Evolutionary conservation across 73 alveolate species (phyloP).

Genomic region (Symbiodinium natans): DNA sequence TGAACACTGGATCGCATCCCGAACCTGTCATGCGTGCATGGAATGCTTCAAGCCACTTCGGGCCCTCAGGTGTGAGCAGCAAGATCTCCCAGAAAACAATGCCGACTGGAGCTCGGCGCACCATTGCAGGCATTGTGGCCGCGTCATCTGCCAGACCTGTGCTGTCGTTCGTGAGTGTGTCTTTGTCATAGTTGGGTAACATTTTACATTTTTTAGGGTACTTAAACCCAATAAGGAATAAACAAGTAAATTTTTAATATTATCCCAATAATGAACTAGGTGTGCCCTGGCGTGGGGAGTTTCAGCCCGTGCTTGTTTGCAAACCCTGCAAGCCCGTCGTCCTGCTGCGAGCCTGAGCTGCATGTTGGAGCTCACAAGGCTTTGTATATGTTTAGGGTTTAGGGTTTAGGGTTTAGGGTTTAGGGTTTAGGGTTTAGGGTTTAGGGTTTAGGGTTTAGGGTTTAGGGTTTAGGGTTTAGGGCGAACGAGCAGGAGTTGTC

Average conservation of each 20-base stretch:
- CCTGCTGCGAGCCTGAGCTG: neutral
- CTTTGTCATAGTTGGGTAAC: no score
- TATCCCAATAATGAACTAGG: no score
- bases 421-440: no score
- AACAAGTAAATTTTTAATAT: no score
- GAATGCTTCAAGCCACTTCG: neutral
- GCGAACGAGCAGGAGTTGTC: no score
- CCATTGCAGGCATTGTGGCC: conserved; percentile 71
- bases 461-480: no score
- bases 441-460: no score
- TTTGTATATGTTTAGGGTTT: no score
- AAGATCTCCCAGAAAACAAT: neutral
- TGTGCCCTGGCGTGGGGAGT: conserved; percentile 9
- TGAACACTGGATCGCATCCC: neutral
- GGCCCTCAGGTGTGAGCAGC: neutral
- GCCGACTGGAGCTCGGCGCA: neutral
- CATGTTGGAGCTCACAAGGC: no score
- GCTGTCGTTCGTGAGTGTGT: neutral
- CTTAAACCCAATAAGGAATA: no score
- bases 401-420: no score
- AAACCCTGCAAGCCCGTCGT: neutral
- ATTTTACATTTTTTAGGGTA: no score
- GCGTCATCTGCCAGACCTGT: conserved; percentile 46
- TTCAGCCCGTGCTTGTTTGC: neutral
- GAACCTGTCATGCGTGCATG: neutral